A percentile compares a stretch with the other conserved stretches of the same genome.
Conservation (phyloP, 2,329 filamentous ascomycete species). For the Neonectria magnoliae region DNA sequence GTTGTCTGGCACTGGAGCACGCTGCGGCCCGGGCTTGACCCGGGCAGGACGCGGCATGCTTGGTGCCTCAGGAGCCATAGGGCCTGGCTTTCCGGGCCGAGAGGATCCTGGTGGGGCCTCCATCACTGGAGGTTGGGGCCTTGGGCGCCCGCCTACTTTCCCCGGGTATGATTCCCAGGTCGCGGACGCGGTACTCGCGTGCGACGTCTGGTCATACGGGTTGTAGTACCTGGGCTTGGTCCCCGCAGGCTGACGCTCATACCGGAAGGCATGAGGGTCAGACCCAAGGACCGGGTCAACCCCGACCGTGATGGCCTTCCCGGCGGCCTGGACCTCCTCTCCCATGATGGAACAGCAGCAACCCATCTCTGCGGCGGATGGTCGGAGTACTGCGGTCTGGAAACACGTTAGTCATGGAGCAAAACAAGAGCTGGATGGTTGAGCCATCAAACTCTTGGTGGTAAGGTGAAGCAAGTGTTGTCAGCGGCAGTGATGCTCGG, state of each 20-base stretch:
- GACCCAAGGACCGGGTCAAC: not conserved
- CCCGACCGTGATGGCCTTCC: not conserved
- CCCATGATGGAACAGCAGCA: not conserved
- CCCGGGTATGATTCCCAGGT: slow-evolving; percentile 15
- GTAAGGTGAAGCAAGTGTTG: not conserved
- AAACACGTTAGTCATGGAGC: not conserved
- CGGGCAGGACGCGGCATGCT: not conserved
- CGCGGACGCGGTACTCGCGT: not conserved
- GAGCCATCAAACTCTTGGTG: not conserved
- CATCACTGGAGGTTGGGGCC: not conserved
- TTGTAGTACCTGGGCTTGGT: slow-evolving; percentile 5
- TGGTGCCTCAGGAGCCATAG: not conserved
- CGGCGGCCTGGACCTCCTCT: not conserved
- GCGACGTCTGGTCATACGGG: not conserved
- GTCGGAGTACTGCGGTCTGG: not conserved
- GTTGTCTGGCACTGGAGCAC: not conserved
- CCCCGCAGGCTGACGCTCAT: not conserved
- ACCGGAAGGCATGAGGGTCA: slow-evolving; percentile 1
- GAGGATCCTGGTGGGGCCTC: not conserved
- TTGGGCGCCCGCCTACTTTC: slow-evolving; percentile 4
- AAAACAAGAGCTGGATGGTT: not conserved
- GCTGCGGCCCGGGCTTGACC: not conserved
- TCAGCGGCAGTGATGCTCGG: not conserved
- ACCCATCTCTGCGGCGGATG: not conserved
- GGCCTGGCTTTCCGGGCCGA: not conserved